Percentiles rank a stretch among this genome's conserved stretches.
phyloP scores from a whole-genome alignment of 768 basidiomycete genomes.

The Tulasnella sp. region DNA sequence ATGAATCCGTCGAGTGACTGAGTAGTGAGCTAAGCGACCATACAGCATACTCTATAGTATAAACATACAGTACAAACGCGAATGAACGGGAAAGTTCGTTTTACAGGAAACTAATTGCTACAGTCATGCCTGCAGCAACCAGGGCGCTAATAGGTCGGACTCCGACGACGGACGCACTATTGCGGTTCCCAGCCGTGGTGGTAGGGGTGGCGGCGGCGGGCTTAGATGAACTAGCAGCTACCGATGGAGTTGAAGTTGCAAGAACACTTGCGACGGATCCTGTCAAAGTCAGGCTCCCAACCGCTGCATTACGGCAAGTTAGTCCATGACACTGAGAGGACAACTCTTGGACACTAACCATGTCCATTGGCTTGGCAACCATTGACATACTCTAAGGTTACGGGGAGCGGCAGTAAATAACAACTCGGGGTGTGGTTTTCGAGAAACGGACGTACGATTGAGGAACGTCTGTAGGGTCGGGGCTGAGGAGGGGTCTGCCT shows the following conservation, averaged over 20 bases:
- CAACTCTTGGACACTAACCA: background rate
- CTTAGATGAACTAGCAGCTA: background rate
- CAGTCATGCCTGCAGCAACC: background rate
- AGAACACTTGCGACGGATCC: background rate
- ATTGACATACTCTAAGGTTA: background rate
- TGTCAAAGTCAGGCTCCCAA: background rate
- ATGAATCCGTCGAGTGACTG: background rate
- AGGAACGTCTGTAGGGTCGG: background rate
- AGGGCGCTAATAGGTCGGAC: background rate
- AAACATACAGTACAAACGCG: background rate
- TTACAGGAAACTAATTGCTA: background rate
- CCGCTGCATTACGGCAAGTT: background rate
- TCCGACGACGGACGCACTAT: background rate
- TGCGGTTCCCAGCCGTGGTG: background rate
- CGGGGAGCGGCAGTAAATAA: background rate
- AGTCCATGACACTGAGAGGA: background rate
- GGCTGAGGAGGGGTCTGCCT: background rate
- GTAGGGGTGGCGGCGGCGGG: background rate
- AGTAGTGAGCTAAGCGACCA: background rate
- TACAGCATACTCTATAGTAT: background rate
- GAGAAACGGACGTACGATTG: background rate
- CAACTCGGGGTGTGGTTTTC: too few relatives aligned
- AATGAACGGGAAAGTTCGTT: background rate
- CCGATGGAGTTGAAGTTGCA: background rate
- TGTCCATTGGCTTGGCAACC: background rate